A percentile compares a stretch with the other conserved stretches of the same genome.
Conservation (phyloP, 2,329 filamentous ascomycete genomes). For the Aureobasidium lini region DNA sequence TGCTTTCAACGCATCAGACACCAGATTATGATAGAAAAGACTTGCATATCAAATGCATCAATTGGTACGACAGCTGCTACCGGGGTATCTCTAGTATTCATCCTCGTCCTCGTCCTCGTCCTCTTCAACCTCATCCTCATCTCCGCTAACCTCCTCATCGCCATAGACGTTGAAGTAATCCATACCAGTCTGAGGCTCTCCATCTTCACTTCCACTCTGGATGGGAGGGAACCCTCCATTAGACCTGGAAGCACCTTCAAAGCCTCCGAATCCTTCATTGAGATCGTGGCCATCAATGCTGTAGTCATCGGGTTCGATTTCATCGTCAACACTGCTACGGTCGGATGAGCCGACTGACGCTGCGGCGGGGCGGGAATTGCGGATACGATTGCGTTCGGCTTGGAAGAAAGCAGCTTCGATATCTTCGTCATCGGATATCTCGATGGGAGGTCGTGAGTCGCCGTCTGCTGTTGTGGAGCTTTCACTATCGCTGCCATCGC, state of each 20-base stretch:
- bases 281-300: slow-evolving; percentile 1
- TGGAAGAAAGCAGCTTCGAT: not conserved
- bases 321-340: not conserved
- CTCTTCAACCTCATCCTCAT: not conserved
- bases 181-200: not conserved
- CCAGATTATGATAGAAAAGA: too few species aligned
- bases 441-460: too few species aligned
- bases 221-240: slow-evolving; percentile 17
- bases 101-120: not conserved
- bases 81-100: not conserved
- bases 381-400: not conserved
- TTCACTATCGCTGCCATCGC: not conserved
- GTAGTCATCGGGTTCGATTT: not conserved
- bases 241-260: not conserved
- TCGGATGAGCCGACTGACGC: not conserved
- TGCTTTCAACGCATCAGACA: too few species aligned
- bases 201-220: slow-evolving; percentile 1
- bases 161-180: slow-evolving; percentile 2
- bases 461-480: not conserved
- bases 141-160: not conserved
- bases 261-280: slow-evolving; percentile 8
- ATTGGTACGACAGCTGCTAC: too few species aligned
- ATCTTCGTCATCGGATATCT: too few species aligned
- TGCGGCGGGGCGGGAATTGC: not conserved
- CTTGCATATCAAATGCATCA: too few species aligned